Evolutionary conservation across 208 protist species (phyloP), one percentile per base, ranked within the genome.

Genomic region (Porcisia deanei): DNA sequence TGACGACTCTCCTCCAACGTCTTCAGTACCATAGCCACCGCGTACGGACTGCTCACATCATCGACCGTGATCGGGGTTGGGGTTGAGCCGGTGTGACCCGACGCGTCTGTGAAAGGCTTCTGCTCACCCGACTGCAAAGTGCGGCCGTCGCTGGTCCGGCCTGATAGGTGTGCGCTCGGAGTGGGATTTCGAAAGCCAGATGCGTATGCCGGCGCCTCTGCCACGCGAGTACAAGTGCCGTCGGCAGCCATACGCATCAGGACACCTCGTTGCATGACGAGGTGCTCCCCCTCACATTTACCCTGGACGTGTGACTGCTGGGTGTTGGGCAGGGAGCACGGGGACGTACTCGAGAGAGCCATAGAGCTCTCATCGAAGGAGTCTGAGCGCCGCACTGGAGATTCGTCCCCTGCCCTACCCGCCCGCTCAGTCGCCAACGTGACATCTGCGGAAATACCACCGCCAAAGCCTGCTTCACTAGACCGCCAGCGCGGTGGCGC

Each of bases 211-310:
- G n/a, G 34, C 20, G n/a, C 4, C 20, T 82, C 77, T 16, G 64
- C 39, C 34, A 79, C 84, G 14, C 64, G 60, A 2, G 63, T 73
- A 66, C 52, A 76, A 2, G 73, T 60, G 47, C 85, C 81, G 25
- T 88, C 85, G 0, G 60, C 22, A 0, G 75, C 76, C 43, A 86
- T 73, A 43, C 76, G 76, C 76, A 88, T 67, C 39, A 90, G 81
- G 45, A 88, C 80, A 37, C 86, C 86, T 10, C 76, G 83, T 41
- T 84, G 83, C 86, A 90, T 90, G n/a, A 90, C 78, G 64, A 85
- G 82, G 9, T 81, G 79, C 14, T 81, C 83, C 54, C 69, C 73
- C 4, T 66, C 71, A 37, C n/a, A 30, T 25, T 65, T n/a, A n/a
- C 57, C 30, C 52, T 37, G 37, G 55, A 57, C 12, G 67, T 57